phyloP scores from a whole-genome alignment of 2,329 filamentous ascomycete genomes.

The Penicillium palitans region DNA sequence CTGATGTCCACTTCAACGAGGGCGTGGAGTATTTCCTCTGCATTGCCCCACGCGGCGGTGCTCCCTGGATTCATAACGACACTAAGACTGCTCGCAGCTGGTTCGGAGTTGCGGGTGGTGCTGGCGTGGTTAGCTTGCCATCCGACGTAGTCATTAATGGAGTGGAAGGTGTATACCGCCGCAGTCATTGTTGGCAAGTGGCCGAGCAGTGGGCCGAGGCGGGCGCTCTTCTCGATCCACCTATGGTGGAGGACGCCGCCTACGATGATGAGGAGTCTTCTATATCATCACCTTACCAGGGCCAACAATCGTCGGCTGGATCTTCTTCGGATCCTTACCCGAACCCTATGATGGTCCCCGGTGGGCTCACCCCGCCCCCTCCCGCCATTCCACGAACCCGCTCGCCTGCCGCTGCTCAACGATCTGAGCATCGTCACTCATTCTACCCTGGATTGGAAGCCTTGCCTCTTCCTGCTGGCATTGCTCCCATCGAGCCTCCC shows the following conservation, averaged over 20 bases:
- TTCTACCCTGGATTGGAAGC: slow-evolving; percentile 50
- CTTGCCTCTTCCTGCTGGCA: slow-evolving; percentile 44
- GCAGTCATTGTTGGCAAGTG: slow-evolving; percentile 68
- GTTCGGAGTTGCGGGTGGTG: slow-evolving; percentile 61
- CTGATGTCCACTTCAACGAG: slow-evolving; percentile 45
- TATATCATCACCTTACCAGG: slow-evolving; percentile 41
- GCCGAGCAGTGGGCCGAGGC: slow-evolving; percentile 61
- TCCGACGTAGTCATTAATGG: slow-evolving; percentile 66
- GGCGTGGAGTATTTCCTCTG: slow-evolving; percentile 54
- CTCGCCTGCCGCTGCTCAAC: slow-evolving; percentile 32
- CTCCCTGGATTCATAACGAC: slow-evolving; percentile 51
- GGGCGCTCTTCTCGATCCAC: slow-evolving; percentile 35
- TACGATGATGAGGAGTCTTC: slow-evolving; percentile 42
- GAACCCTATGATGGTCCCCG: slow-evolving; percentile 34
- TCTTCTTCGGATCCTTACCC: slow-evolving; percentile 39
- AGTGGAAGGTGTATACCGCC: slow-evolving; percentile 66
- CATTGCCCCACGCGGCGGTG: slow-evolving; percentile 49
- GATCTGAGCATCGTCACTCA: slow-evolving; percentile 43
- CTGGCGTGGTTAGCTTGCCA: slow-evolving; percentile 62
- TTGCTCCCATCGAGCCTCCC: slow-evolving; percentile 43
- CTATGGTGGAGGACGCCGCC: slow-evolving; percentile 34
- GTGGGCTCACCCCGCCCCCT: slow-evolving; percentile 36
- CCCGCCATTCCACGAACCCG: slow-evolving; percentile 38
- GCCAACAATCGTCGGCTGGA: slow-evolving; percentile 39
- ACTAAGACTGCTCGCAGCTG: slow-evolving; percentile 47